Evolutionary conservation across 768 basidiomycete species (phyloP).

Genomic region (Leccinum ochraceum): DNA sequence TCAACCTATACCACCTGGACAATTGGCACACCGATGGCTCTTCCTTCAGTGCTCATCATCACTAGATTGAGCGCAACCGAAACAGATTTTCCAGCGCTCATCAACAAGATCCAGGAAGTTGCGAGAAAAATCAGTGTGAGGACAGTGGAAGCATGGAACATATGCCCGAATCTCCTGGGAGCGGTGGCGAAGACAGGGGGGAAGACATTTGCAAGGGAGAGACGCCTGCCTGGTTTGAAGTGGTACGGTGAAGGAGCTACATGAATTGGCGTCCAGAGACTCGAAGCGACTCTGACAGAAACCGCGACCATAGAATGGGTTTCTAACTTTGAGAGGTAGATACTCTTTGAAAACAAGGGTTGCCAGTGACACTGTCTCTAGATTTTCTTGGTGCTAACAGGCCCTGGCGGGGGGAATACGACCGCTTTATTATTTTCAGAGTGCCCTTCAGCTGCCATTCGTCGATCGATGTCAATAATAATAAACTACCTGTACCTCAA

Average conservation of each 20-base stretch:
- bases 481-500: neutral
- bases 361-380: neutral
- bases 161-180: conserved; percentile 35
- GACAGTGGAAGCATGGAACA: conserved; percentile 40
- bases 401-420: neutral
- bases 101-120: conserved; percentile 35
- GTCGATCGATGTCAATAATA: neutral
- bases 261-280: too few species aligned
- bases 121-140: conserved; percentile 35
- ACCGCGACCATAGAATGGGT: conserved; percentile 36
- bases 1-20: conserved; percentile 44
- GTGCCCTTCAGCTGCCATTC: neutral
- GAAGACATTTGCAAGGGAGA: conserved; percentile 31
- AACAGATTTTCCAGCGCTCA: conserved; percentile 17
- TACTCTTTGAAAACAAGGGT: neutral
- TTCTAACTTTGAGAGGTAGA: conserved; percentile 38
- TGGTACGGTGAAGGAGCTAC: conserved; percentile 45
- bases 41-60: conserved; percentile 38
- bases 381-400: conserved; percentile 6
- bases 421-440: neutral
- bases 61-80: conserved; percentile 37
- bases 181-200: conserved; percentile 32
- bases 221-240: conserved; percentile 44
- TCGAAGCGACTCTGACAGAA: neutral
- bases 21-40: conserved; percentile 34